Evolutionary conservation across 352 stramenopile species (phyloP).

Genomic region (Globisporangium solare): DNA sequence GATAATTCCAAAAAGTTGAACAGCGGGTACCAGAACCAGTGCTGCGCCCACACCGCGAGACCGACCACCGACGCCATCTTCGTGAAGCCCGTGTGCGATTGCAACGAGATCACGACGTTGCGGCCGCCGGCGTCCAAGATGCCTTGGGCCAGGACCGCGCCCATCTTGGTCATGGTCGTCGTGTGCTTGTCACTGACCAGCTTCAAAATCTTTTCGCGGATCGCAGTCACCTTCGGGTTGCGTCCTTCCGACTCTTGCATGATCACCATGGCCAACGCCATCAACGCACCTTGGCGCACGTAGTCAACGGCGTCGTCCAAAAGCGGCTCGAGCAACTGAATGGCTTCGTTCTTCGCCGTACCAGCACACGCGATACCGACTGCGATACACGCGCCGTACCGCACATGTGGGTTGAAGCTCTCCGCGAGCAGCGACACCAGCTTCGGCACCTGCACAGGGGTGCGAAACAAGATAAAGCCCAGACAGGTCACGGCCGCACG

Average conservation of each 20-base stretch:
- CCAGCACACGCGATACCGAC: slow-evolving; percentile 97
- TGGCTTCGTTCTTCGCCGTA: slow-evolving; percentile 95
- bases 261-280: slow-evolving; percentile 97
- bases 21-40: slow-evolving; percentile 99
- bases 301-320: slow-evolving; percentile 98
- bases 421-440: slow-evolving; percentile 95
- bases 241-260: slow-evolving; percentile 95
- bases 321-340: slow-evolving; percentile 97
- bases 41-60: slow-evolving; percentile 96
- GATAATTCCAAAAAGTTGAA: slow-evolving; percentile 98
- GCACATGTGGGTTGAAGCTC: slow-evolving; percentile 99
- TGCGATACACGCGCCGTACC: slow-evolving; percentile 98
- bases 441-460: slow-evolving; percentile 91
- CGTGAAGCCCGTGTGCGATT: slow-evolving; percentile 95
- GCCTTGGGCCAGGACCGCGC: slow-evolving; percentile 95
- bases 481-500: slow-evolving; percentile 96
- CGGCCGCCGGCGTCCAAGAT: slow-evolving; percentile 97
- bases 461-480: slow-evolving; percentile 98
- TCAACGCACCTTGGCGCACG: slow-evolving; percentile 96
- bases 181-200: slow-evolving; percentile 97
- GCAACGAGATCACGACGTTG: slow-evolving; percentile 96
- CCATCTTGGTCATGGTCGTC: slow-evolving; percentile 99
- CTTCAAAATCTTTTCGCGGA: slow-evolving; percentile 85
- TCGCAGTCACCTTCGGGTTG: slow-evolving; percentile 83
- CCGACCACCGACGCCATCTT: slow-evolving; percentile 97